Percentiles rank a stretch among this genome's conserved stretches.
Conservation (phyloP, 1,284 basidiomycete species). For the Cryptococcus deneoformans region DNA sequence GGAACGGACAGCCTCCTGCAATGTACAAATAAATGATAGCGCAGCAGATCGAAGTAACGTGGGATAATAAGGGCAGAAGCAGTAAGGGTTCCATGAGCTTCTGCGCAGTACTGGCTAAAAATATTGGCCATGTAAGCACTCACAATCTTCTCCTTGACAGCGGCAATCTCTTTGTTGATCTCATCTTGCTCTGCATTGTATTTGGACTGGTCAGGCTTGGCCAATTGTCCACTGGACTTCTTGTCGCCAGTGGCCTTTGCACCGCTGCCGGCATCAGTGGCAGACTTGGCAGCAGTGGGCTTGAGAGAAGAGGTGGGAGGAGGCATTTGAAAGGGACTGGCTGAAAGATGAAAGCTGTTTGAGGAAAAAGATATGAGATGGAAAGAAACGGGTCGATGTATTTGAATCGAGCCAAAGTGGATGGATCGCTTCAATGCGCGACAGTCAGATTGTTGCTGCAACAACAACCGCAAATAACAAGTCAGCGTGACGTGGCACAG, state of each 20-base stretch:
- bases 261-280: background rate
- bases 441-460: background rate
- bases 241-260: conserved; percentile 49
- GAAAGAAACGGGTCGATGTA: background rate
- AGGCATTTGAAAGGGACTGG: conserved; percentile 31
- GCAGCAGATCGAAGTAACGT: background rate
- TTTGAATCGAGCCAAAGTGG: background rate
- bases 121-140: conserved; percentile 42
- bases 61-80: background rate
- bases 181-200: conserved; percentile 81
- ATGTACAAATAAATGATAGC: background rate
- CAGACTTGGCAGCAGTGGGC: conserved; percentile 29
- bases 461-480: background rate
- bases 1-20: conserved; percentile 70
- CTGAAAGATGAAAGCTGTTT: background rate
- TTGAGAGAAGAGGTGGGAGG: conserved; percentile 45
- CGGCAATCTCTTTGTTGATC: conserved; percentile 79
- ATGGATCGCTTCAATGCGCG: background rate
- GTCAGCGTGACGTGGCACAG: no score
- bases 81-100: background rate
- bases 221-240: conserved; percentile 46
- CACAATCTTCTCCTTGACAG: conserved; percentile 73
- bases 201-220: conserved; percentile 72
- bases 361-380: background rate
- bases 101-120: background rate